Evolutionary conservation across 2,329 filamentous ascomycete genomes (phyloP).

Genomic region (Fusarium fracticaudum): DNA sequence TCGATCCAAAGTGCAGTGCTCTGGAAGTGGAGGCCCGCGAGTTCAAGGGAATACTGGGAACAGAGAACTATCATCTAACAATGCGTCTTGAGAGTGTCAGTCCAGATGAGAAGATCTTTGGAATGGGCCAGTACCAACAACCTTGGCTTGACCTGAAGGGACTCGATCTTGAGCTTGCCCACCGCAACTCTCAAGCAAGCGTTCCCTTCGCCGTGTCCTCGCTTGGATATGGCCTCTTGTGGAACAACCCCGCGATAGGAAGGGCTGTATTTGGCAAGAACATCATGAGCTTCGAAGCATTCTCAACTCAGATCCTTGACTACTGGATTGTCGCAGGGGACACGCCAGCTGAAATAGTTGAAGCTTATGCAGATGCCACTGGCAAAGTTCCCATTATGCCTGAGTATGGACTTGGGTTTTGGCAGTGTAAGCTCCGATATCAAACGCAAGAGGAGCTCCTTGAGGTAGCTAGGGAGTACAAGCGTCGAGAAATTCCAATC

Average conservation of each 20-base stretch:
- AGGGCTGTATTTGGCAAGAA: constrained; percentile 69
- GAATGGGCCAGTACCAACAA: constrained; percentile 77
- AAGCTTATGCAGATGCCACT: constrained; percentile 65
- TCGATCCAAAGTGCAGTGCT: constrained; percentile 69
- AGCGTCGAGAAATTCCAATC: constrained; percentile 63
- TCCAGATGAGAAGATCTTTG: constrained; percentile 68
- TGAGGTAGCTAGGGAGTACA: constrained; percentile 68
- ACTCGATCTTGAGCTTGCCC: constrained; percentile 69
- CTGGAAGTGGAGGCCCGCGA: constrained; percentile 67
- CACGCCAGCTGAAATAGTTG: constrained; percentile 63
- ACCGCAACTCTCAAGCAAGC: constrained; percentile 73
- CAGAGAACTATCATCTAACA: constrained; percentile 64
- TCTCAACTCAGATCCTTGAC: constrained; percentile 66
- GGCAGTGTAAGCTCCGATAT: constrained; percentile 74
- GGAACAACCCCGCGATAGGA: constrained; percentile 73
- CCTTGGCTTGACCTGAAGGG: constrained; percentile 71
- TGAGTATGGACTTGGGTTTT: constrained; percentile 73
- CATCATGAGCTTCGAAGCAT: constrained; percentile 68
- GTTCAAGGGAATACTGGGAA: constrained; percentile 62
- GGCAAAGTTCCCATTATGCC: constrained; percentile 74
- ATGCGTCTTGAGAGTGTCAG: constrained; percentile 66
- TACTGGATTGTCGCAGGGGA: constrained; percentile 72
- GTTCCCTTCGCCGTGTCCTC: constrained; percentile 70
- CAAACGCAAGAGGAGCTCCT: constrained; percentile 72
- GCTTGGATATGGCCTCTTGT: constrained; percentile 70